Evolutionary conservation across 2,329 filamentous ascomycete species (phyloP).

Genomic region (Hypoxylon sp.): DNA sequence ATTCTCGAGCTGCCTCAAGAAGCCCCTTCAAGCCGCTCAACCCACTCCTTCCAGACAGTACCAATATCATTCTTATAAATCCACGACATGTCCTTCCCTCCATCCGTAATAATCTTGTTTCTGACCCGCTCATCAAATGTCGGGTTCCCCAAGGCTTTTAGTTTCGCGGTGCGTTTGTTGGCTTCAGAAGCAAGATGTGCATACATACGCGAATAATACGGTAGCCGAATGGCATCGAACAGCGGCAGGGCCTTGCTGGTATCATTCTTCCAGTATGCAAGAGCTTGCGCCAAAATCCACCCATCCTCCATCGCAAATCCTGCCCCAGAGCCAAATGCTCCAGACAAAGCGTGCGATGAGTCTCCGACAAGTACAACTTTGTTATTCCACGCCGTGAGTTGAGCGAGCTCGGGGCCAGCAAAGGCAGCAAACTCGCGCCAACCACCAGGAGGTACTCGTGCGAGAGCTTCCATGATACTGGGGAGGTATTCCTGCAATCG

Average conservation of each 20-base stretch:
- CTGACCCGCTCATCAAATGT: conserved; percentile 45
- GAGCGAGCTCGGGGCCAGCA: conserved; percentile 59
- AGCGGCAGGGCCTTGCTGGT: conserved; percentile 43
- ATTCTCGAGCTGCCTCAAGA: conserved; percentile 4
- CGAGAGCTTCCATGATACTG: conserved; percentile 56
- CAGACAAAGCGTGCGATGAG: conserved; percentile 67
- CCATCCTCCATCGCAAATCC: conserved; percentile 57
- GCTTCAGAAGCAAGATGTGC: conserved; percentile 42
- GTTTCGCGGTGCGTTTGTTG: conserved; percentile 27
- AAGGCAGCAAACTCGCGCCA: conserved; percentile 65
- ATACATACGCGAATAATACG: conserved; percentile 52
- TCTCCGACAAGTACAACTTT: conserved; percentile 67
- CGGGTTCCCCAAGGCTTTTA: conserved; percentile 37
- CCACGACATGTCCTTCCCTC: conserved; percentile 47
- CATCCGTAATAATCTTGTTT: conserved; percentile 47
- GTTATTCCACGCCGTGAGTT: conserved; percentile 57
- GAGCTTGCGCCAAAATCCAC: conserved; percentile 49
- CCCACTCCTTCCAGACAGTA: conserved; percentile 40
- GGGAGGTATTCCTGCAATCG: conserved; percentile 57
- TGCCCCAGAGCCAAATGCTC: conserved; percentile 57
- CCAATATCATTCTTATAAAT: conserved; percentile 48
- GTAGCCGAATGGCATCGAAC: conserved; percentile 50
- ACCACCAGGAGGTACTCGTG: conserved; percentile 54
- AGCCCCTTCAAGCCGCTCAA: conserved; percentile 21
- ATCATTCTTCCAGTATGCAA: conserved; percentile 47